Percentiles rank a stretch among this genome's conserved stretches.
Evolutionary conservation across 78 protist genomes (phyloP).

Genomic region (Guillardia theta): DNA sequence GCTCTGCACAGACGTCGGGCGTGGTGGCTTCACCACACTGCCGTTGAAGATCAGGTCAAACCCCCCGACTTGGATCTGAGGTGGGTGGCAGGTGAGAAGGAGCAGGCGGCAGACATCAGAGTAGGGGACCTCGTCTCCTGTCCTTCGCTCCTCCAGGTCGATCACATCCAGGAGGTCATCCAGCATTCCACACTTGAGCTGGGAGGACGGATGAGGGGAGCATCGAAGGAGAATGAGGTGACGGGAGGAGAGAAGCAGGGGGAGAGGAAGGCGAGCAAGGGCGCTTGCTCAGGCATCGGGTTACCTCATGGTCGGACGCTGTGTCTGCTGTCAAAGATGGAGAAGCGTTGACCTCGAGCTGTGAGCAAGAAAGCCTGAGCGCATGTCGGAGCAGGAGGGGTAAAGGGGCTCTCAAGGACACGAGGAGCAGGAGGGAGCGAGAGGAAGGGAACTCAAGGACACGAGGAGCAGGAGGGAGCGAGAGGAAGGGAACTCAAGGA

Average conservation of each 20-base stretch:
- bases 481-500: background rate
- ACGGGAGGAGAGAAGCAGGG: no score
- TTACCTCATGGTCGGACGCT: conserved; percentile 41
- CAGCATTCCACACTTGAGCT: background rate
- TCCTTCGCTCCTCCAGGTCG: conserved; percentile 17
- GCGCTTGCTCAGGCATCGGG: no score
- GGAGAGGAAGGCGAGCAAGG: no score
- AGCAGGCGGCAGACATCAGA: background rate
- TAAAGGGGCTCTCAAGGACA: background rate
- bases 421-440: background rate
- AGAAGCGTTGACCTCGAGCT: conserved; percentile 56
- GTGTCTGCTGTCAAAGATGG: conserved; percentile 77
- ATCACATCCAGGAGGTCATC: conserved; percentile 20
- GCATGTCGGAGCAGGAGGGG: background rate
- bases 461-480: background rate
- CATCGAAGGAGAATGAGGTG: no score
- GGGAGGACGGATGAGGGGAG: no score
- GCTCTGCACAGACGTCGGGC: background rate
- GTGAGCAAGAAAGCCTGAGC: background rate
- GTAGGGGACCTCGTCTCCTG: background rate
- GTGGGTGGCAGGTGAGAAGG: background rate
- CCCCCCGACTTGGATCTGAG: conserved; percentile 49
- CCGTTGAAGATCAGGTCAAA: conserved; percentile 55
- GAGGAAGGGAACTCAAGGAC: background rate
- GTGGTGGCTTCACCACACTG: background rate